Base-by-base conservation (phyloP, 73 alveolate species). In the Paramecium sexaurelia region DNA sequence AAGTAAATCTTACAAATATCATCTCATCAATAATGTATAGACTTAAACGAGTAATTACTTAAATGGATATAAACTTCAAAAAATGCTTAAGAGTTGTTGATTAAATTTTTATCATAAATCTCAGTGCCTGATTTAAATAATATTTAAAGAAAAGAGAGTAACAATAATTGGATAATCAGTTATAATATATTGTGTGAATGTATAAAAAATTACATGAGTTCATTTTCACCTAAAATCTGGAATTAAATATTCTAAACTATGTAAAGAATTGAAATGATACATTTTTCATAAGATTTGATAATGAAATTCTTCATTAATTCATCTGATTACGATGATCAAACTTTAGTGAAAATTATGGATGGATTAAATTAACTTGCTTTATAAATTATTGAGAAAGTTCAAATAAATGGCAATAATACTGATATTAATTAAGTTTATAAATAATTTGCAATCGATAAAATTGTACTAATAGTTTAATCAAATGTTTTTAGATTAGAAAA, bases 221-320 rank as follows among this genome's bases (percentile, higher is more conserved):
- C 9, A 15, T 73, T 73, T 73, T 36, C 66, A 10, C 56, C 87
- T 0, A 73, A 73, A 39, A 73, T 39, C 2, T 73, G 87, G 87
- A 73, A 73, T 32, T 13, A 36, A 10, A 73, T 73, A 13, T 36
- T 73, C 43, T 39, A 73, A 32, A 73, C 87, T 0, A 33, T 73
- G 87, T 35, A 73, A 39, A 33, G 87, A n/a, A 19, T 73, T 73
- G 87, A 73, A 39, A 27, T 36, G 43, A 22, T 73, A 35, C 7
- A 36, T 11, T 27, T 39, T 27, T 33, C 33, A 33, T n/a, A 27
- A 33, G 57, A 73, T n/a, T 27, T 33, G 13, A 73, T 73, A 27
- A 73, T 27, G 36, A 39, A 36, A 32, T 36, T 73, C 43, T 73
- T 73, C 19, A 36, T 73, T 10, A 73, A 39, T 36, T 73, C 87